Base-by-base conservation (phyloP, 306 rosid species). In the Lathyrus oleraceus region DNA sequence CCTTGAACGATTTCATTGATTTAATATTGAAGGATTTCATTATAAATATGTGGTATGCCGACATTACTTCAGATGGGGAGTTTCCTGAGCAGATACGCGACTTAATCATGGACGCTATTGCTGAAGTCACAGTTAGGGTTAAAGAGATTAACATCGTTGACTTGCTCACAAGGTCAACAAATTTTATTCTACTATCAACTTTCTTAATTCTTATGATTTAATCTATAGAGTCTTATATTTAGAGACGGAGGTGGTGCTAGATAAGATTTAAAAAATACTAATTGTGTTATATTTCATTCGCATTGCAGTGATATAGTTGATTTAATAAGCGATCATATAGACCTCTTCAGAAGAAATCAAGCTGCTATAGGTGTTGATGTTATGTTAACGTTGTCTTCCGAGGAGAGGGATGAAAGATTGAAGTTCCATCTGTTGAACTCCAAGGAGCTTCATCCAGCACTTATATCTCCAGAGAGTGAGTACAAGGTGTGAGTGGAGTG, bases 401-500 rank as follows among this genome's bases (percentile, higher is more conserved):
- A 89, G 71, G 96, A 95, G 89, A 91, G 97, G 79, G 95, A 95
- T 68, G 93, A 91, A 72, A 89, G 97, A 73, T 70, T 95, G 82
- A 95, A 91, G 79, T 88, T 86, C 73, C 97, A 95, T 85, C 85
- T 95, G 9, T 69, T 87, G 87, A 82, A 89, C 67, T 85, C 97
- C 2, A 89, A 89, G 89, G 99, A 91, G 90, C 97, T 95, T 77
- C 97, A 95, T 83, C 99, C 99, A 38, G 96, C 99, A 10, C 59
- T 95, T 73, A 69, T 89, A 78, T 95, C 99, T 82, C 93, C 95
- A 27, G 99, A 91, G 91, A 95, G 96, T 86, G 99, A 95, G 97
- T 89, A 95, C 96, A 95, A 95, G 99, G 99, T 95, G 97, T 89
- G 99, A 85, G 92, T 94, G 91, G 86, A 78, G 89, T 79, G 86